These are phyloP conservation scores for Pythium aquatile DNA, from an alignment of 352 stramenopile species.

Conservation along the genomic window DNA sequence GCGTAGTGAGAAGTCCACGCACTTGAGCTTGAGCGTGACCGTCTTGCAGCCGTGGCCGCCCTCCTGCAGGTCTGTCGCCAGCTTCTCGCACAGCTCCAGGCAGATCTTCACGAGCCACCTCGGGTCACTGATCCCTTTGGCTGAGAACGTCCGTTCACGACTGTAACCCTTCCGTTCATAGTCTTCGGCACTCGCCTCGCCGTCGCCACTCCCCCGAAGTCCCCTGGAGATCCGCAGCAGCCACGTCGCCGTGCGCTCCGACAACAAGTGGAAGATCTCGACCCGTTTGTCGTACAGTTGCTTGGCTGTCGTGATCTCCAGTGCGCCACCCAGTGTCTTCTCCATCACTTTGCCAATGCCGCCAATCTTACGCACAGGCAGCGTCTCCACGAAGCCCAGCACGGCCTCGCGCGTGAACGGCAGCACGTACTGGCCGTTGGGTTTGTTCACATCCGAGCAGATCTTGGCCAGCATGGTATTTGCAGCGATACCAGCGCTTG, in stretches of 20 bases:
- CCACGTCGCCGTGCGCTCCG: conserved; percentile 65
- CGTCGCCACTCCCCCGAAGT: conserved; percentile 29
- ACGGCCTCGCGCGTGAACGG: conserved; percentile 70
- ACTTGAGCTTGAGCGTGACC: conserved; percentile 75
- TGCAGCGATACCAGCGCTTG: conserved; percentile 90
- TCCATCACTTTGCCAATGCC: conserved; percentile 96
- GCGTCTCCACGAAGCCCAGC: conserved; percentile 83
- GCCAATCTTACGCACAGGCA: conserved; percentile 92
- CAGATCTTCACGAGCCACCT: conserved; percentile 58
- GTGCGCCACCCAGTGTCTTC: conserved; percentile 80
- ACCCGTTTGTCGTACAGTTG: conserved; percentile 70
- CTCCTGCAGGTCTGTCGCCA: conserved; percentile 54
- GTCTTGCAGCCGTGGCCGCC: conserved; percentile 44
- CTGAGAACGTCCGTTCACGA: conserved; percentile 68
- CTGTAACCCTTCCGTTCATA: conserved; percentile 80
- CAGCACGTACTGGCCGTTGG: conserved; percentile 94
- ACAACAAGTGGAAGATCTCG: conserved; percentile 65
- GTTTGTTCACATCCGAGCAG: conserved; percentile 96
- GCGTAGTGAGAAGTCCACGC: conserved; percentile 55
- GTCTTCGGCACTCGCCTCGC: conserved; percentile 30
- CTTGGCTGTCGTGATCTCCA: conserved; percentile 83
- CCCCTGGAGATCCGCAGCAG: conserved; percentile 72
- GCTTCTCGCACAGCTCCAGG: conserved; percentile 52
- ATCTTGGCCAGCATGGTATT: conserved; percentile 96
- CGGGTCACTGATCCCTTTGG: conserved; percentile 15